phyloP scores from a whole-genome alignment of 2,329 filamentous ascomycete genomes.

The Xylaria sp. region DNA sequence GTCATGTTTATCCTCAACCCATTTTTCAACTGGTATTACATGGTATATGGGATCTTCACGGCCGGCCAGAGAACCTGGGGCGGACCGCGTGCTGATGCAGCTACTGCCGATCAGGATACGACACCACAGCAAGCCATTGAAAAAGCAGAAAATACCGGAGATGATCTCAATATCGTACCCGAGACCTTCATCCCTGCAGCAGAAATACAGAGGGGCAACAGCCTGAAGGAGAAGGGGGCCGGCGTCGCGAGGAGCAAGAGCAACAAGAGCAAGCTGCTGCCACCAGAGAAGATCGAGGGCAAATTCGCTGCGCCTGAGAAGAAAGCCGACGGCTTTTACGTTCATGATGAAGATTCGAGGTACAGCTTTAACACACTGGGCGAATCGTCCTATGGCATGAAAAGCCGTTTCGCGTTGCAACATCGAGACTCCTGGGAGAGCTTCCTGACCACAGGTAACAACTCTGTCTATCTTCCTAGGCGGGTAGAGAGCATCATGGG shows the following conservation, averaged over 20 bases:
- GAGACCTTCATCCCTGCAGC: constrained; percentile 79
- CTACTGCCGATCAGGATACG: constrained; percentile 77
- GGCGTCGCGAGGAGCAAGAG: constrained; percentile 61
- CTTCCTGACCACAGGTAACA: constrained; percentile 66
- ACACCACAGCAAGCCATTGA: constrained; percentile 87
- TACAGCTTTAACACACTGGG: constrained; percentile 60
- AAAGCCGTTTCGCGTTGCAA: constrained; percentile 60
- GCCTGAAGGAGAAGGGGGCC: constrained; percentile 47
- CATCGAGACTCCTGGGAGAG: constrained; percentile 75
- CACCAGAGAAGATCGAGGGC: constrained; percentile 79
- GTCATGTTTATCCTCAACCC: constrained; percentile 96
- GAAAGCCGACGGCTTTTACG: constrained; percentile 74
- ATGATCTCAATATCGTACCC: constrained; percentile 89
- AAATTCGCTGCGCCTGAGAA: constrained; percentile 78
- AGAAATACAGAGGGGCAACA: constrained; percentile 56
- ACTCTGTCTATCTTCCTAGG: constrained; percentile 73
- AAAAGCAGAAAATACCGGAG: constrained; percentile 78
- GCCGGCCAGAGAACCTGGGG: constrained; percentile 96
- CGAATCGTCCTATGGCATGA: constrained; percentile 46
- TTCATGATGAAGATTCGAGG: constrained; percentile 74
- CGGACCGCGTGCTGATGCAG: constrained; percentile 89
- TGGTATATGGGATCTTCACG: constrained; percentile 96
- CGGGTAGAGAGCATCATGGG: constrained; percentile 81
- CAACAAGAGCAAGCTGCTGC: constrained; percentile 71
- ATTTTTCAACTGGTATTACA: constrained; percentile 98